Evolutionary conservation across 192 early-diverging fungal species (phyloP).

Genomic region (Gaertneriomyces sp.): DNA sequence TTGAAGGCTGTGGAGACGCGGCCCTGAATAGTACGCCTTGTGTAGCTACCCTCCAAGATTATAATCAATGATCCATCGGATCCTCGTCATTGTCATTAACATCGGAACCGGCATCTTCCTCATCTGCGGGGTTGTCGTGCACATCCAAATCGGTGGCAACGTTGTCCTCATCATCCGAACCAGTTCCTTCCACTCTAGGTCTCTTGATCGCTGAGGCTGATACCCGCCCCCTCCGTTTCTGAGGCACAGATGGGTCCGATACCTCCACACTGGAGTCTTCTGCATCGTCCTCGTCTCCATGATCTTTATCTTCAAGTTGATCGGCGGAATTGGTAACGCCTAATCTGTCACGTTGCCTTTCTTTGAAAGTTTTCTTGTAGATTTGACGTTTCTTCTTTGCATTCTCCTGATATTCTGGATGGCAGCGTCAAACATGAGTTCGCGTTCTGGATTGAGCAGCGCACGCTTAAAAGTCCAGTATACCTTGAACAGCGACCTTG

Average conservation of each 20-base stretch:
- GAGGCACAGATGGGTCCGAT: not conserved
- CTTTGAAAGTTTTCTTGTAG: conserved; percentile 31
- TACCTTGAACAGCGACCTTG: conserved; percentile 35
- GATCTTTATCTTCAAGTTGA: no score
- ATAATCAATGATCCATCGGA: no score
- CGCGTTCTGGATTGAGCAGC: not conserved
- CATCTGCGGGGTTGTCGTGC: not conserved
- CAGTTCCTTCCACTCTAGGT: conserved; percentile 4
- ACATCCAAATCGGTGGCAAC: not conserved
- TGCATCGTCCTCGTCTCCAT: not conserved
- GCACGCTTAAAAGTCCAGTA: not conserved
- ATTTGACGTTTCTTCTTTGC: conserved; percentile 34
- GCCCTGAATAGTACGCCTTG: no score
- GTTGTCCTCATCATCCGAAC: not conserved
- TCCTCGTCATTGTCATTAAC: no score
- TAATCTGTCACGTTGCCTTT: conserved; percentile 7
- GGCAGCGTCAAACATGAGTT: not conserved
- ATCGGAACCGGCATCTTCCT: no score
- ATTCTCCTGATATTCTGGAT: conserved; percentile 21
- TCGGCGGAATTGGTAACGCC: no score
- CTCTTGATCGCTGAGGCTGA: not conserved
- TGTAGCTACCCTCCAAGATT: no score
- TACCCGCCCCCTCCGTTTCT: not conserved
- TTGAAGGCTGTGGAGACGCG: no score
- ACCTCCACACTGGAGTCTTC: conserved; percentile 5